These are phyloP conservation scores for Albifimbria verrucaria DNA, from an alignment of 2,329 filamentous ascomycete genomes.

Conservation along the genomic window DNA sequence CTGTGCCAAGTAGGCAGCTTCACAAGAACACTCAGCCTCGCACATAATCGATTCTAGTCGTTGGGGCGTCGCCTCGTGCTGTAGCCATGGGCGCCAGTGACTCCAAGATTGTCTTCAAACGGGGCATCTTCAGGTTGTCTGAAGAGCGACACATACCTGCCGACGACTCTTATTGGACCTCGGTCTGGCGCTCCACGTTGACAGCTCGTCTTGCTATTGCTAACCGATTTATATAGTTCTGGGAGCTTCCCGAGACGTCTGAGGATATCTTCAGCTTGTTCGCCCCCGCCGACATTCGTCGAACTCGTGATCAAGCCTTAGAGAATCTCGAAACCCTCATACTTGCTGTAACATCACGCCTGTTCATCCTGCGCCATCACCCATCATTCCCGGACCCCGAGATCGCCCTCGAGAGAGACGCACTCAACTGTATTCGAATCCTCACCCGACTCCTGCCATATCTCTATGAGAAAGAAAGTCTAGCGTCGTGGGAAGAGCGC, in stretches of 20 bases:
- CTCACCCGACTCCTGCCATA: conserved; percentile 88
- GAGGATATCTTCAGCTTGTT: conserved; percentile 98
- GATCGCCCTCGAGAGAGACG: conserved; percentile 78
- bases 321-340: conserved; percentile 89
- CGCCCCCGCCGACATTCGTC: conserved; percentile 81
- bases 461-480: conserved; percentile 81
- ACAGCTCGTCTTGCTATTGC: conserved; percentile 3
- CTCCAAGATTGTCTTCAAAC: conserved; percentile 98
- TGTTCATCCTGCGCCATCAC: conserved; percentile 80
- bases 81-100: conserved; percentile 88
- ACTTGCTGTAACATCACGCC: conserved; percentile 75
- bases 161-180: conserved; percentile 89
- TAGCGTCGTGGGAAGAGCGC: conserved; percentile 81
- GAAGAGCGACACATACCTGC: conserved; percentile 84
- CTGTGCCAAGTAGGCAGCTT: too few relatives aligned
- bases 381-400: conserved; percentile 87
- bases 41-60: conserved; percentile 7
- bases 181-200: conserved; percentile 54
- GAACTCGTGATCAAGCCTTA: conserved; percentile 79
- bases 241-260: conserved; percentile 91
- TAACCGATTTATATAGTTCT: conserved; percentile 62
- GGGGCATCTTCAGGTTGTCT: conserved; percentile 95
- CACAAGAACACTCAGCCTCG: too few relatives aligned
- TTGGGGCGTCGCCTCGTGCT: conserved; percentile 6
- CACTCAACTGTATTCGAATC: conserved; percentile 92